Percentiles rank a stretch among this genome's conserved stretches.
phyloP scores from a whole-genome alignment of 805 yeast genomes.

The Candida saitoana region DNA sequence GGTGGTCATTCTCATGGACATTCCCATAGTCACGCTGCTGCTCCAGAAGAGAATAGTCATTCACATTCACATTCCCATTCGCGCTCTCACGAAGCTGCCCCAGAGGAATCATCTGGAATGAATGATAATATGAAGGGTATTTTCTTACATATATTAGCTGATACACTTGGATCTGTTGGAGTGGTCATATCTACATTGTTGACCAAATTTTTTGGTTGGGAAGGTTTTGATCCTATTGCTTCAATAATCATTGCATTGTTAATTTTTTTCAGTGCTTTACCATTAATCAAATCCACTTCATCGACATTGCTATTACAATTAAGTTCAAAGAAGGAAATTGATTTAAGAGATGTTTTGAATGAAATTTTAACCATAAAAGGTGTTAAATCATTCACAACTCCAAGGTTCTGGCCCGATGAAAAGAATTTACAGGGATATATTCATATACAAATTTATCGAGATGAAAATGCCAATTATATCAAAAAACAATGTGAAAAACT shows the following conservation, averaged over 20 bases:
- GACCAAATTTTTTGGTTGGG: conserved; percentile 61
- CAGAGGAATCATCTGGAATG: conserved; percentile 13
- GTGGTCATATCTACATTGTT: conserved; percentile 87
- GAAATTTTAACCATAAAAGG: conserved; percentile 73
- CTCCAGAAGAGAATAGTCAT: conserved; percentile 10
- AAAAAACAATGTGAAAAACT: conserved; percentile 57
- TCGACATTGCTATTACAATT: conserved; percentile 64
- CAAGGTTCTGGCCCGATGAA: conserved; percentile 79
- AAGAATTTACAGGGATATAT: conserved; percentile 54
- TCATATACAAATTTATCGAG: conserved; percentile 69
- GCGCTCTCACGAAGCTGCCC: not conserved
- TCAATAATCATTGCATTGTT: conserved; percentile 81
- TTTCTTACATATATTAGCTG: conserved; percentile 90
- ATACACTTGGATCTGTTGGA: conserved; percentile 94
- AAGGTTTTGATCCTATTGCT: conserved; percentile 89
- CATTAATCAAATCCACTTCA: conserved; percentile 78
- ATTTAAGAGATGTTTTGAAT: conserved; percentile 59
- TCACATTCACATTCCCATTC: conserved; percentile 5
- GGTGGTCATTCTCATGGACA: conserved; percentile 42
- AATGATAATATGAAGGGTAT: conserved; percentile 88
- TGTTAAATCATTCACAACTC: conserved; percentile 78
- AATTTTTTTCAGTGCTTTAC: conserved; percentile 78
- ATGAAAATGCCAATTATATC: conserved; percentile 60
- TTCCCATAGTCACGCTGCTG: conserved; percentile 25
- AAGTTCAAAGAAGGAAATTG: conserved; percentile 54